Percentiles rank a stretch among this genome's conserved stretches.
These are phyloP conservation scores for Lichtheimia ornata DNA, from an alignment of 371 early-diverging fungal species.

Conservation along the genomic window DNA sequence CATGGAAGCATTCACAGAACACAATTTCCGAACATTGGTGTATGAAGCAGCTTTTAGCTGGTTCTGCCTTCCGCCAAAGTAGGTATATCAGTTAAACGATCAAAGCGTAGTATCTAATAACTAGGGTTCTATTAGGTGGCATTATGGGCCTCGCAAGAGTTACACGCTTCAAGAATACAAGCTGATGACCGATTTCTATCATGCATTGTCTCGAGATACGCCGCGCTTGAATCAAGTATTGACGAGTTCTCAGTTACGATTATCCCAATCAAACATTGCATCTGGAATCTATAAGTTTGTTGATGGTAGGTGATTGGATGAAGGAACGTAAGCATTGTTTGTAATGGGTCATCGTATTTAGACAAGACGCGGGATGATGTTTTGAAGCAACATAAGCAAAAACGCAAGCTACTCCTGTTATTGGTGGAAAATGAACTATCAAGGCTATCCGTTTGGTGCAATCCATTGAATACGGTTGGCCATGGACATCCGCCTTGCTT, in stretches of 20 bases:
- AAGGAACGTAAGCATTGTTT: not conserved
- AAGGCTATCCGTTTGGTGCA: constrained; percentile 80
- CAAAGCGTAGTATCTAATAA: not conserved
- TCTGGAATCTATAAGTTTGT: constrained; percentile 48
- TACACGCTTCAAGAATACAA: constrained; percentile 66
- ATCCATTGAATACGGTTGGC: constrained; percentile 62
- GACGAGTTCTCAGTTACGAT: constrained; percentile 45
- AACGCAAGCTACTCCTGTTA: constrained; percentile 64
- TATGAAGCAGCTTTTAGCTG: constrained; percentile 72
- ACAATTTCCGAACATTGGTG: constrained; percentile 62
- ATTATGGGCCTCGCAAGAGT: constrained; percentile 70
- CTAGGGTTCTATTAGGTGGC: constrained; percentile 46
- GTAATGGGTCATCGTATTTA: constrained; percentile 8
- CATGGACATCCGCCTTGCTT: constrained; percentile 42
- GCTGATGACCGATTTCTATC: constrained; percentile 68
- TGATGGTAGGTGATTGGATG: constrained; percentile 19
- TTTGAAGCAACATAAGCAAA: constrained; percentile 20
- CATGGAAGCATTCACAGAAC: constrained; percentile 67
- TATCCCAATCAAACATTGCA: constrained; percentile 34
- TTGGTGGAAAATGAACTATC: constrained; percentile 88
- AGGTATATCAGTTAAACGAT: constrained; percentile 16
- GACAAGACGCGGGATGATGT: constrained; percentile 44
- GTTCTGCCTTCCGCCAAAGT: constrained; percentile 72
- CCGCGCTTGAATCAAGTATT: constrained; percentile 52
- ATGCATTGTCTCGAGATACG: constrained; percentile 64